Percentiles rank a stretch among this genome's conserved stretches.
These are phyloP conservation scores for Vitis hybrid DNA, from an alignment of 177 flowering plant genomes.

Conservation along the genomic window DNA sequence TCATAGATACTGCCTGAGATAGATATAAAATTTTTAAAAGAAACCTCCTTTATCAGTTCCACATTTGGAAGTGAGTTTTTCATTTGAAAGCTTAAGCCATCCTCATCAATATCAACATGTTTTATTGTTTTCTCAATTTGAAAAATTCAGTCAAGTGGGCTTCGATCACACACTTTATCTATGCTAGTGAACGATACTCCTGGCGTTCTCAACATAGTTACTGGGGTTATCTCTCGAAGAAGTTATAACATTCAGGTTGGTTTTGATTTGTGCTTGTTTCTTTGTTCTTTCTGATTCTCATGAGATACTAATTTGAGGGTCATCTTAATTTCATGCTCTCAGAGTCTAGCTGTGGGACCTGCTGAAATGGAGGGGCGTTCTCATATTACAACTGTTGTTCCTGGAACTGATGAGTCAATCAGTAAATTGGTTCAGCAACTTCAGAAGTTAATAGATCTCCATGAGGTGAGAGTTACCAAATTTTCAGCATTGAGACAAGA, in stretches of 20 bases:
- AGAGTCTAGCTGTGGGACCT: constrained; percentile 99
- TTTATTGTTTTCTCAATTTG: neutral
- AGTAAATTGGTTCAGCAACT: constrained; percentile 89
- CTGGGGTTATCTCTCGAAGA: constrained; percentile 89
- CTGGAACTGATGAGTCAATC: constrained; percentile 93
- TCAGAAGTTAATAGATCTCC: constrained; percentile 77
- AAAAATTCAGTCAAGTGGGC: constrained; percentile 64
- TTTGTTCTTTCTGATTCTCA: neutral
- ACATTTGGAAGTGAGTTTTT: too few species aligned
- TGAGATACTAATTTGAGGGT: constrained; percentile 5
- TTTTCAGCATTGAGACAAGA: too few species aligned
- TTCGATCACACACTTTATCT: constrained; percentile 86
- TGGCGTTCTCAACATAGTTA: constrained; percentile 91
- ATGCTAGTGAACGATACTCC: constrained; percentile 90
- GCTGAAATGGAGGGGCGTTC: constrained; percentile 87
- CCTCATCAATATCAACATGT: neutral
- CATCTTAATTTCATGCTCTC: constrained; percentile 14
- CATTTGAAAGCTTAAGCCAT: too few species aligned
- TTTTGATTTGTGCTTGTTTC: neutral
- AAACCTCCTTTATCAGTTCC: too few species aligned
- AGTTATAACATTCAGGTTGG: constrained; percentile 96
- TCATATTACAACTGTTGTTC: constrained; percentile 96
- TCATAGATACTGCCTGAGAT: too few species aligned
- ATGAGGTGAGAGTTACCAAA: constrained; percentile 52
- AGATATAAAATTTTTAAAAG: too few species aligned